Percentiles rank a stretch among this genome's conserved stretches.
phyloP scores from a whole-genome alignment of 805 yeast species.

The Ogataea nitratoaversa region DNA sequence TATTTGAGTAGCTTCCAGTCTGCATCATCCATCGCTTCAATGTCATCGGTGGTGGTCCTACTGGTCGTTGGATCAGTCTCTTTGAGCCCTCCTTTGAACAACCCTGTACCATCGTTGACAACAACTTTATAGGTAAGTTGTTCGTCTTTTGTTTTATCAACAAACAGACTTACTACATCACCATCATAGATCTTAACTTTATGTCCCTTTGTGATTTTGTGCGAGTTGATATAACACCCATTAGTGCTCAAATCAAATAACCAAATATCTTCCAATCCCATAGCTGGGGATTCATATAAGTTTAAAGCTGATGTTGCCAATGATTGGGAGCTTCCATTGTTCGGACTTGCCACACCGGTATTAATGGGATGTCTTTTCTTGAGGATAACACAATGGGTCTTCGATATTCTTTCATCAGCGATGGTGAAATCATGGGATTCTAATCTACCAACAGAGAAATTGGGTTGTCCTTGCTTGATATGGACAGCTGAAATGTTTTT shows the following conservation, averaged over 20 bases:
- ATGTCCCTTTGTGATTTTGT: constrained; percentile 54
- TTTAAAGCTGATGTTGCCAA: constrained; percentile 33
- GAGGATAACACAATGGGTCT: constrained; percentile 70
- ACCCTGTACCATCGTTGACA: constrained; percentile 59
- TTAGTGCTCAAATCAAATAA: constrained; percentile 76
- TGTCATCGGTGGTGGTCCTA: neutral
- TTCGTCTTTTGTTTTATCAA: constrained; percentile 51
- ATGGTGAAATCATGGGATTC: constrained; percentile 57
- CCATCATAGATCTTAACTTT: constrained; percentile 60
- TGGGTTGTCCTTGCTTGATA: constrained; percentile 64
- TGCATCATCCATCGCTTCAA: constrained; percentile 1
- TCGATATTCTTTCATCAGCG: constrained; percentile 74
- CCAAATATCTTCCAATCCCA: constrained; percentile 72
- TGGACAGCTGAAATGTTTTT: constrained; percentile 34
- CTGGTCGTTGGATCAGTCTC: neutral
- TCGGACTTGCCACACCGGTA: constrained; percentile 28
- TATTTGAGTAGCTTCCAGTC: constrained; percentile 3
- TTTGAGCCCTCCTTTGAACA: constrained; percentile 47
- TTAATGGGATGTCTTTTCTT: constrained; percentile 58
- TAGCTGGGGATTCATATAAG: constrained; percentile 63
- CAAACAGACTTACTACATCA: constrained; percentile 62
- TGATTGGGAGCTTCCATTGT: neutral
- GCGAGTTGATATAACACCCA: constrained; percentile 66
- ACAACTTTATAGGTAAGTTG: constrained; percentile 50
- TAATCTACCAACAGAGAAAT: constrained; percentile 71